A percentile compares a stretch with the other conserved stretches of the same genome.
Conservation (phyloP, 164 flowering plant species). For the Nelumbo lutea region DNA sequence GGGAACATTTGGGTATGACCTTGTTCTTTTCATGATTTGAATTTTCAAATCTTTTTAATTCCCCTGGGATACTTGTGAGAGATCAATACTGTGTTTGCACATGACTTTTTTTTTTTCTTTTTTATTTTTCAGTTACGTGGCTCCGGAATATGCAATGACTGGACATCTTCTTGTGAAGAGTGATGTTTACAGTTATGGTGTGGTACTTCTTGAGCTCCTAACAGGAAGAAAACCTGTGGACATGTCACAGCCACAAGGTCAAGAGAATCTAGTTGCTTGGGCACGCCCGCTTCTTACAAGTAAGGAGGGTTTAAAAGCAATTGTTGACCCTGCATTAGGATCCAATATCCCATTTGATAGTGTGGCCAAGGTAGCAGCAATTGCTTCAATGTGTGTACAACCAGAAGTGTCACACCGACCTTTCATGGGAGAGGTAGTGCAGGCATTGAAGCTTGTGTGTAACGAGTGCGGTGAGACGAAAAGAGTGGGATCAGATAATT, state of each 20-base stretch:
- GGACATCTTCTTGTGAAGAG: slow-evolving; percentile 98
- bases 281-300: slow-evolving; percentile 86
- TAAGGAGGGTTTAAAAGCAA: slow-evolving; percentile 55
- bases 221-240: slow-evolving; percentile 91
- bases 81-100: background rate
- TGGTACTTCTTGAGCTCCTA: slow-evolving; percentile 90
- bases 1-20: slow-evolving; percentile 88
- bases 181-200: slow-evolving; percentile 97
- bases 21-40: background rate
- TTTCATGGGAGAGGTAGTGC: slow-evolving; percentile 98
- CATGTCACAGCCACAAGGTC: slow-evolving; percentile 86
- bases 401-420: slow-evolving; percentile 97
- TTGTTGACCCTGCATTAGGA: slow-evolving; percentile 63
- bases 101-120: background rate
- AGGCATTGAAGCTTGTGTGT: slow-evolving; percentile 85
- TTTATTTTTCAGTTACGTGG: slow-evolving; percentile 51
- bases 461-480: slow-evolving; percentile 64
- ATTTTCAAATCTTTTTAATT: background rate
- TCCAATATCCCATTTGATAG: slow-evolving; percentile 53
- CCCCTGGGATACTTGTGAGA: background rate
- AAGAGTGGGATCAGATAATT: slow-evolving; percentile 34
- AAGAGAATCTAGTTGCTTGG: slow-evolving; percentile 85
- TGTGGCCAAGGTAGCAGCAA: slow-evolving; percentile 90
- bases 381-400: slow-evolving; percentile 97
- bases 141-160: slow-evolving; percentile 98